A percentile compares a stretch with the other conserved stretches of the same genome.
Evolutionary conservation across 2,329 filamentous ascomycete species (phyloP).

Genomic region (Coniochaeta sp.): DNA sequence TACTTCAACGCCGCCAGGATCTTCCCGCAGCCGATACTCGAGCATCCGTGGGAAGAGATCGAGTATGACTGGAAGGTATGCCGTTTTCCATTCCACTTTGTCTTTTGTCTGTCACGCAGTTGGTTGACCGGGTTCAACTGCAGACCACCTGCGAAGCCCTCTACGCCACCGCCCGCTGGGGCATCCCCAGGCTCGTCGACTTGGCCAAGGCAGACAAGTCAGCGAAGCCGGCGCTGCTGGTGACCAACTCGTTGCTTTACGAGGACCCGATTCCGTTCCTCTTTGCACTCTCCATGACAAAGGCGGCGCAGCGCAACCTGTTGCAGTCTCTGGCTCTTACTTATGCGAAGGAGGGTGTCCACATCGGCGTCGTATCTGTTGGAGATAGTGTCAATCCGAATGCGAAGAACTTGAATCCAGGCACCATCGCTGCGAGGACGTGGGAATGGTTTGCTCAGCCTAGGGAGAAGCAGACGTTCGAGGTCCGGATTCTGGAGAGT

Average conservation of each 20-base stretch:
- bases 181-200: slow-evolving; percentile 32
- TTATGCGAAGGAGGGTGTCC: slow-evolving; percentile 31
- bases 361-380: slow-evolving; percentile 38
- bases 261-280: slow-evolving; percentile 37
- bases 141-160: slow-evolving; percentile 40
- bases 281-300: slow-evolving; percentile 41
- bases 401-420: slow-evolving; percentile 33
- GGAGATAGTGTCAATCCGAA: slow-evolving; percentile 33
- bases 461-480: slow-evolving; percentile 25
- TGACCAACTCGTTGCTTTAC: slow-evolving; percentile 40
- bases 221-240: slow-evolving; percentile 37
- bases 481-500: slow-evolving; percentile 27
- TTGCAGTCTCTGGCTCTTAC: slow-evolving; percentile 34
- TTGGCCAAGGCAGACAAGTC: slow-evolving; percentile 20
- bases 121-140: too few relatives aligned
- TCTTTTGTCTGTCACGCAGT: too few relatives aligned
- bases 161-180: slow-evolving; percentile 38
- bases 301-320: slow-evolving; percentile 44
- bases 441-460: slow-evolving; percentile 35
- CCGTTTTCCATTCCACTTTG: too few relatives aligned
- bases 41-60: slow-evolving; percentile 34
- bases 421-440: slow-evolving; percentile 35
- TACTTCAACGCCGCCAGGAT: slow-evolving; percentile 47
- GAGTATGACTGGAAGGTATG: slow-evolving; percentile 41
- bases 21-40: slow-evolving; percentile 30